Evolutionary conservation across 129 eudicot species (phyloP).

Genomic region (Apium graveolens): DNA sequence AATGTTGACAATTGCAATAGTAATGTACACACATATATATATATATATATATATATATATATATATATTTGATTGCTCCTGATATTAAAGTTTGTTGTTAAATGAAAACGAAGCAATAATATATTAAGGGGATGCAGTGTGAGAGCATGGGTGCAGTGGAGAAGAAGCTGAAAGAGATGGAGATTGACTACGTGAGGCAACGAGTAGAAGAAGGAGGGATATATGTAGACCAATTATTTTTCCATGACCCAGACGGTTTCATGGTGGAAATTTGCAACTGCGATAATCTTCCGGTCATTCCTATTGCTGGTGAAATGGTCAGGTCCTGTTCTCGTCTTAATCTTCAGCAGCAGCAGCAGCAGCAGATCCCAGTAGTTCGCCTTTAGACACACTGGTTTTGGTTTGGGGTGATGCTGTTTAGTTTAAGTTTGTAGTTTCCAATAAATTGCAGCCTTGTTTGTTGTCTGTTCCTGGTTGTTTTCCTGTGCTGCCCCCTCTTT

Average conservation of each 20-base stretch:
- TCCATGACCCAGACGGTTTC: constrained; percentile 95
- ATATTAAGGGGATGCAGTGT: constrained; percentile 46
- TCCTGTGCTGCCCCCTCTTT: too few species aligned
- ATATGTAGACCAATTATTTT: constrained; percentile 75
- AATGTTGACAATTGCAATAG: too few species aligned
- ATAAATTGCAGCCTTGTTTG: too few species aligned
- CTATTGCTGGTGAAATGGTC: constrained; percentile 70
- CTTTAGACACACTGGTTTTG: constrained; percentile 2
- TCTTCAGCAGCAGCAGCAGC: constrained; percentile 38
- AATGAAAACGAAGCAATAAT: too few species aligned
- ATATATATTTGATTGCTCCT: too few species aligned
- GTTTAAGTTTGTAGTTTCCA: too few species aligned
- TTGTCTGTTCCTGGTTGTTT: too few species aligned
- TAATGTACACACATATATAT: too few species aligned
- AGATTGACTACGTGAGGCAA: constrained; percentile 47
- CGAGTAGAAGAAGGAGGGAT: constrained; percentile 85
- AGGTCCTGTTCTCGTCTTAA: constrained; percentile 69
- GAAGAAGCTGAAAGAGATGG: constrained; percentile 80
- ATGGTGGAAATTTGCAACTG: constrained; percentile 96
- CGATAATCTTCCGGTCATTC: constrained; percentile 74
- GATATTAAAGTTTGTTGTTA: too few species aligned
- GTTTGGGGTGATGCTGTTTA: too few species aligned
- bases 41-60: too few species aligned
- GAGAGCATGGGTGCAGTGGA: constrained; percentile 94
- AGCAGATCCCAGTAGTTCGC: constrained; percentile 28